Evolutionary conservation across 2,329 filamentous ascomycete species (phyloP).

Genomic region (Fusarium tupiense): DNA sequence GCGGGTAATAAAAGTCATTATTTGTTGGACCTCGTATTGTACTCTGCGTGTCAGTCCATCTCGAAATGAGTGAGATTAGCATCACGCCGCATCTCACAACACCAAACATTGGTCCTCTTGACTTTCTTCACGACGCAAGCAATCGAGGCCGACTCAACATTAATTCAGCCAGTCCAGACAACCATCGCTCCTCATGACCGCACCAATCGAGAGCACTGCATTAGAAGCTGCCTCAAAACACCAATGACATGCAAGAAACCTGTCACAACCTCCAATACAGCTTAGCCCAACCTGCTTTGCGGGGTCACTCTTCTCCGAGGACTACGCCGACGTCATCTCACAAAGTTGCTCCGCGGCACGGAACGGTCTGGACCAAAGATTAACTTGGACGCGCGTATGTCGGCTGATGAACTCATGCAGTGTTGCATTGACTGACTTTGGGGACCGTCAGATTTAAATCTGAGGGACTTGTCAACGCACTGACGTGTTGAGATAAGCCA

Average conservation of each 20-base stretch:
- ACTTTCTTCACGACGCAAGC: not conserved
- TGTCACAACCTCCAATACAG: conserved; percentile 1
- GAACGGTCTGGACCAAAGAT: not conserved
- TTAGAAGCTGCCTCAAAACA: not conserved
- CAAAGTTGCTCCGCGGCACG: not conserved
- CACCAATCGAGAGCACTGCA: not conserved
- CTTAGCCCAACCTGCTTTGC: not conserved
- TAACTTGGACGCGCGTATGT: not conserved
- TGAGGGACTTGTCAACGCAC: not conserved
- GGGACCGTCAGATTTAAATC: not conserved
- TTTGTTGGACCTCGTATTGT: not conserved
- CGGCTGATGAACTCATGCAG: not conserved
- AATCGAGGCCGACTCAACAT: not conserved
- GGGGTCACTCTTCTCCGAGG: not conserved
- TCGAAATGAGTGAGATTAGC: not conserved
- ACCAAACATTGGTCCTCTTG: not conserved
- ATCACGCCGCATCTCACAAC: not conserved
- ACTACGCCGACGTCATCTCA: not conserved
- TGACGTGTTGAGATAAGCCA: conserved; percentile 1
- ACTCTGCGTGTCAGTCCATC: not conserved
- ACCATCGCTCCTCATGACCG: not conserved
- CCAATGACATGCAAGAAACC: not conserved
- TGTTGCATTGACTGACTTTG: not conserved
- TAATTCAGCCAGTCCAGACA: not conserved
- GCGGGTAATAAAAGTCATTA: not conserved